Base-by-base conservation (phyloP, 352 stramenopile species). In the Aphanomyces astaci region DNA sequence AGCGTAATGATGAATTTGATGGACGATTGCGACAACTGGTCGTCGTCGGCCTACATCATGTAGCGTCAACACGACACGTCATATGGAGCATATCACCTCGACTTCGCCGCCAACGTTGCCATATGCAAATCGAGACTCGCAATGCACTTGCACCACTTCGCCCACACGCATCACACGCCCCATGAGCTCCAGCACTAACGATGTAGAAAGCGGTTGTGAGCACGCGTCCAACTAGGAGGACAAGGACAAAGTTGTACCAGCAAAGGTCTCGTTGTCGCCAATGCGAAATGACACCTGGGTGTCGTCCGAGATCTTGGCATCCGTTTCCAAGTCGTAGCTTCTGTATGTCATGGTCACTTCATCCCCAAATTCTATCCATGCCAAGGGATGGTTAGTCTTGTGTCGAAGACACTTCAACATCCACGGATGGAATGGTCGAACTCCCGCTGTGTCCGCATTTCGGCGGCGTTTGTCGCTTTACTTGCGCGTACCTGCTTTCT, bases 101-200 rank as follows among this genome's bases (percentile, higher is more conserved):
- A 68, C 62, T 52, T 68, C 39, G n/a, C 55, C 45, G 51, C 79
- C 82, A 46, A 86, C 81, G 67, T 91, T 84, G 65, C 84, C 84
- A 62, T 89, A 90, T 19, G 77, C 82, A 57, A 90, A 93, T 4
- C 84, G 78, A 15, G 78, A 71, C 30, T 93, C 84, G 36, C 81
- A 90, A 25, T 83, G 84, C 55, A 93, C 81, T 64, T 93, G 81
- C 55, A 77, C 80, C 33, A 71, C 67, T 71, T 93, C 84, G n/a
- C 81, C 82, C 30, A 87, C 80, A 64, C 80, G 80, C 76, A 93
- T 81, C 75, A 93, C 79, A 74, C 90, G 90, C 71, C 79, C 78
- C 63, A 86, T 74, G 0, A 93, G 76, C 74, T 93, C 84, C 52
- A 93, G 73, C 19, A 81, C 84, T 87, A 64, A n/a, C n/a, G n/a